These are phyloP conservation scores for Neopestalotiopsis rosae DNA, from an alignment of 2,329 filamentous ascomycete genomes.

Conservation along the genomic window DNA sequence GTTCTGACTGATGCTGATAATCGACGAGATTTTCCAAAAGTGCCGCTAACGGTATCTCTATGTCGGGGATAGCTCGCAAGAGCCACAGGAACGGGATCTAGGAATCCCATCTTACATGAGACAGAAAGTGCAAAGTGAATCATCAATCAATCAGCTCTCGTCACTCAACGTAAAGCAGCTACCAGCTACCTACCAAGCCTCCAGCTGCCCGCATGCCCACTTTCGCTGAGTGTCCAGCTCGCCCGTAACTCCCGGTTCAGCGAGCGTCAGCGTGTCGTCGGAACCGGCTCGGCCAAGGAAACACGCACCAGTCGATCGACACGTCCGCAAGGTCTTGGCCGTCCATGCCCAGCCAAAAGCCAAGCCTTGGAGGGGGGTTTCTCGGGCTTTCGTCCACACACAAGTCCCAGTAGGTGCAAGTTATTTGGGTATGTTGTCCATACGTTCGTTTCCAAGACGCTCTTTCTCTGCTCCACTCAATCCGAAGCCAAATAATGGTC, in stretches of 20 bases:
- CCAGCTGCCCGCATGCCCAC: too few species aligned
- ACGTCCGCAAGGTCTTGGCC: conserved; percentile 10
- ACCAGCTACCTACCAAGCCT: too few species aligned
- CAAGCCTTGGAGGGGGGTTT: conserved; percentile 9
- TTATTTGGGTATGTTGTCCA: conserved; percentile 2
- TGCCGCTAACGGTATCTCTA: not conserved
- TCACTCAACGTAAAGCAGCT: not conserved
- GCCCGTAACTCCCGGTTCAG: not conserved
- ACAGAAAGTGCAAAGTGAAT: not conserved
- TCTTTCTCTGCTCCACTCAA: conserved; percentile 12
- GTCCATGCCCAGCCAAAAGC: conserved; percentile 17
- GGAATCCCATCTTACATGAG: conserved; percentile 13
- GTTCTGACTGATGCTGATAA: not conserved
- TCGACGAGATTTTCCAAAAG: not conserved
- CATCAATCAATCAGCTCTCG: not conserved
- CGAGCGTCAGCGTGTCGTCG: not conserved
- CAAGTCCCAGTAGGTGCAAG: not conserved
- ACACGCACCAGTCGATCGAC: not conserved
- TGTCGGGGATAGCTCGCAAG: too few species aligned
- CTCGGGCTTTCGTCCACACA: not conserved
- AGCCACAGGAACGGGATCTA: not conserved
- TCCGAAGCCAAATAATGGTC: conserved; percentile 8
- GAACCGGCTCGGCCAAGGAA: not conserved
- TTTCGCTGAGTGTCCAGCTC: not conserved
- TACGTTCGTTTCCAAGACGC: not conserved